Base-by-base conservation (phyloP, 2,329 filamentous ascomycete genomes). In the Macrophomina phaseolina region DNA sequence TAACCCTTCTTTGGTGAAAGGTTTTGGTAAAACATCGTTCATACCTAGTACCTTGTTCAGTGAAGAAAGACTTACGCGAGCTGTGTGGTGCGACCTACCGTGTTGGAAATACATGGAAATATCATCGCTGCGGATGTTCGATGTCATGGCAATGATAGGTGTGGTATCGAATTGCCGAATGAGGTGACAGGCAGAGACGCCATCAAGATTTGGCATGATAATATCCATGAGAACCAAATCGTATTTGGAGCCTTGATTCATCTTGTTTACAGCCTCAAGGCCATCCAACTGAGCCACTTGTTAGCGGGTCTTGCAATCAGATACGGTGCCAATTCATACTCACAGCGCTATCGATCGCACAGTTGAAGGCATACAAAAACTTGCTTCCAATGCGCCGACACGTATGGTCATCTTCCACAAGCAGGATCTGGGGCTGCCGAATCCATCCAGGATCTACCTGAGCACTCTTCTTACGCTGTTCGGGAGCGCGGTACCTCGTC, bases 131-230 rank as follows among this genome's bases (percentile, higher is more conserved):
- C 95, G 88, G 70, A 99, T 98, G 76, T 98, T 99, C 3, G 94
- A 97, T 3, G 95, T 99, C 95, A 99, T 98, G 55, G 95, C 95
- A 67, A 99, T 92, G 73, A 99, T 96, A 0, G 95, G 95, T 23
- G 91, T 89, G 5, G 89, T 87, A 45, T 93, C 89, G 69, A 94
- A 92, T 75, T 97, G 92, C 64, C 94, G 89, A 70, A 99, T 97
- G 69, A 97, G 89, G 74, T 95, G 92, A 67, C 93, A 97, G 2
- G 95, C 94, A 16, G 94, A 97, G 5, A 98, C 93, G 71, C 95
- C 95, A 74, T 98, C 95, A 64, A 98, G 84, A 70, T 94, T 91
- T 5, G 95, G 95, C 95, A 99, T 98, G 72, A 99, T 97, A 70
- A 99, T 84, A 67, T 84, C 85, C 84, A 80, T 84, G 70, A 79